These are phyloP conservation scores for Nemophila menziesii DNA, from an alignment of 257 asterid genomes.

Conservation along the genomic window DNA sequence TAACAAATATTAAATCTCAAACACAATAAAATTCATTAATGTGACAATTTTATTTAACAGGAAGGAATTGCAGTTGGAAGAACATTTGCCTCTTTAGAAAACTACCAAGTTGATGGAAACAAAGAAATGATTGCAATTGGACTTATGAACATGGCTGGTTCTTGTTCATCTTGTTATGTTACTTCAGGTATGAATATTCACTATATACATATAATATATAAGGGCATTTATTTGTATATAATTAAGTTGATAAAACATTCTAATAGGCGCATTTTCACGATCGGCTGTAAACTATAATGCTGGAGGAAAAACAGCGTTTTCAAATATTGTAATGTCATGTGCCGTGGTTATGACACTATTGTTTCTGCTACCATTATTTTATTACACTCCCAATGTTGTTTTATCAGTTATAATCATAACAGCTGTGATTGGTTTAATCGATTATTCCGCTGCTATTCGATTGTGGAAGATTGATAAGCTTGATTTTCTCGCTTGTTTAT, in stretches of 20 bases:
- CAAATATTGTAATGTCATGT: slow-evolving; percentile 76
- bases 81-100: slow-evolving; percentile 69
- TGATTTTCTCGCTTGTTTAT: slow-evolving; percentile 72
- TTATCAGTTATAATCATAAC: slow-evolving; percentile 85
- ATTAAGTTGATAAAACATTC: too few species aligned
- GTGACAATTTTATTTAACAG: slow-evolving; percentile 6
- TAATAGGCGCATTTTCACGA: slow-evolving; percentile 87
- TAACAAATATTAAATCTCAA: background rate
- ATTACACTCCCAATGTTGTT: slow-evolving; percentile 78
- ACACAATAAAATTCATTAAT: too few species aligned
- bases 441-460: slow-evolving; percentile 53
- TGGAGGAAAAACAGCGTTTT: slow-evolving; percentile 68
- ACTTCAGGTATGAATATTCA: slow-evolving; percentile 44
- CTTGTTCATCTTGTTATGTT: slow-evolving; percentile 83
- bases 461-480: slow-evolving; percentile 93
- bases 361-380: slow-evolving; percentile 82
- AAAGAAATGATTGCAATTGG: slow-evolving; percentile 99
- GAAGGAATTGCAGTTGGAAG: slow-evolving; percentile 98
- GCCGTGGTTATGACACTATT: slow-evolving; percentile 65
- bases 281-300: slow-evolving; percentile 94
- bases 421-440: slow-evolving; percentile 83
- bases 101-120: slow-evolving; percentile 95
- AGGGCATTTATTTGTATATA: too few species aligned
- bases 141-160: slow-evolving; percentile 93
- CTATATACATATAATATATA: background rate